phyloP scores from a whole-genome alignment of 2,329 filamentous ascomycete genomes.

The Colletotrichum endophyticum region DNA sequence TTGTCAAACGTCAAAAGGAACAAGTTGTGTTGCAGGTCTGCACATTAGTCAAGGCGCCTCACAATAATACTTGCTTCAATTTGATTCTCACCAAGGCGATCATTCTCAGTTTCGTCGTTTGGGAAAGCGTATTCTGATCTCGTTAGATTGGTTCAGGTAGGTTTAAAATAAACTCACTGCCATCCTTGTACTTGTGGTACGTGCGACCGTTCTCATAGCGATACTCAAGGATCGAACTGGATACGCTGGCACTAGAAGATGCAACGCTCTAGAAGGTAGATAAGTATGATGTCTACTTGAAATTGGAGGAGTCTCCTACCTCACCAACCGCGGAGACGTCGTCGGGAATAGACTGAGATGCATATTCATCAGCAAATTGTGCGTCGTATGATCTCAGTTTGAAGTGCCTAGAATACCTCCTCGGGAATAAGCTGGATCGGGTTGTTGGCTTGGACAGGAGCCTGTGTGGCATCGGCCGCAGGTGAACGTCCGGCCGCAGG shows the following conservation, averaged over 20 bases:
- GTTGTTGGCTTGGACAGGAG: not conserved
- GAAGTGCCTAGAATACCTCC: not conserved
- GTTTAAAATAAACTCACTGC: too few species aligned
- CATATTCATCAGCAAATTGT: not conserved
- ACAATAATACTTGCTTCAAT: too few species aligned
- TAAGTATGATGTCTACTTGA: too few species aligned
- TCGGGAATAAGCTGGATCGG: not conserved
- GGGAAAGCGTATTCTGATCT: not conserved
- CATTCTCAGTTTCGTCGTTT: constrained; percentile 2
- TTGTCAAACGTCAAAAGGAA: constrained; percentile 48
- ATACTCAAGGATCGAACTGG: constrained; percentile 31
- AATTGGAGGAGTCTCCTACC: too few species aligned
- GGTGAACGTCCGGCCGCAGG: not conserved
- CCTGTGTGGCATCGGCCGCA: not conserved
- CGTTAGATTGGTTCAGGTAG: too few species aligned
- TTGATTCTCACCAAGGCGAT: constrained; percentile 24
- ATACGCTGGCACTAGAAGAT: constrained; percentile 25
- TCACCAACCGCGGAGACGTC: not conserved
- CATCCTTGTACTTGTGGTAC: constrained; percentile 5
- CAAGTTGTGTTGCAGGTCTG: constrained; percentile 61
- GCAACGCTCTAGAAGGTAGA: too few species aligned
- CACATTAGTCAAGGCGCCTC: too few species aligned
- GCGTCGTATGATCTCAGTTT: too few species aligned
- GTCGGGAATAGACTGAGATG: not conserved
- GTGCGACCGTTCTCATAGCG: not conserved